Evolutionary conservation across 352 stramenopile genomes (phyloP), one percentile per base, ranked within the genome.

Genomic region (Globisporangium parvum): DNA sequence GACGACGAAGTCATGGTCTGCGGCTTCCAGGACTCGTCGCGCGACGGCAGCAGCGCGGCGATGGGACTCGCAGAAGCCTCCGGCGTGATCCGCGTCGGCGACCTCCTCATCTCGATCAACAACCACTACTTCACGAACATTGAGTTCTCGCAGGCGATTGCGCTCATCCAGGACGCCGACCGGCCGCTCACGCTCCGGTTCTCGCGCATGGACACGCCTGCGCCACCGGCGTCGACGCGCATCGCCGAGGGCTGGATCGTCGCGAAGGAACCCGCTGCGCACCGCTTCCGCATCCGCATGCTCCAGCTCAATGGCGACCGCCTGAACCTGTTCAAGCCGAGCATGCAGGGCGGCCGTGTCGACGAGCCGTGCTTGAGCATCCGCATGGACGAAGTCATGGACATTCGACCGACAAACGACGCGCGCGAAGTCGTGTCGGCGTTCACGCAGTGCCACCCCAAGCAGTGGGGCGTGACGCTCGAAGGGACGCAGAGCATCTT

Each of bases 1-100:
- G 85, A 95, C 54, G 85, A 92, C 57, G 84, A 93, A 60, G 83
- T 95, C 55, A 91, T 95, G 80, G 82, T 95, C 4, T 91, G 80
- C 33, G 85, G 85, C 6, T 93, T 95, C 64, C 68, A 87, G 53
- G 62, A 84, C 21, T 59, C 63, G 3, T 59, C 51, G 3, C 60
- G 47, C 45, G n/a, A 60, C 60, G 18, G 67, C 18, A 44, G 68
- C 14, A 65, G 68, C 11, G 62, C 64, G 6, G 64, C 73, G 10
- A 59, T 73, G 18, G 73, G 79, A 1, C 67, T 80, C 40, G 81
- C 79, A 6, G 79, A 90, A 62, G 66, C 80, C 21, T 87, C 80
- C 1, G 80, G 83, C 14, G 81, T 85, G 12, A 91, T 95, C 69
- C 77, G 70, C 20, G 69, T 91, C 17, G 85, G 85, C 8, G 85